Evolutionary conservation across 805 yeast species (phyloP).

Genomic region (Vanderwaltozyma yarrowii): DNA sequence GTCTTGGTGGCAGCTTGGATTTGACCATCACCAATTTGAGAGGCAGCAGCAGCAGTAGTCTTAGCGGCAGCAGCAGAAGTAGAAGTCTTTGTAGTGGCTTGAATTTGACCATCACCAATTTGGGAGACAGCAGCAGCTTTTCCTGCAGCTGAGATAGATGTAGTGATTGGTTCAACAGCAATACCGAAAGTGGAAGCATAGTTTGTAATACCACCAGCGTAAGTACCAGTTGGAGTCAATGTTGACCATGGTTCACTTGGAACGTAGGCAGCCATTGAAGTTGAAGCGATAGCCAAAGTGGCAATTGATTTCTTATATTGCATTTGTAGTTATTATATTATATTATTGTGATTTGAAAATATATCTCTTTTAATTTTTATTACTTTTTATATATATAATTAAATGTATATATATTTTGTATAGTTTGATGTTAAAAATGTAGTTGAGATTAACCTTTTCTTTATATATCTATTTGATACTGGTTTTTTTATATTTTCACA

Average conservation of each 20-base stretch:
- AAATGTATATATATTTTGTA: too few relatives aligned
- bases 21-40: conserved; percentile 46
- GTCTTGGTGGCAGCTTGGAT: conserved; percentile 32
- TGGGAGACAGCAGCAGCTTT: conserved; percentile 28
- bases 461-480: too few relatives aligned
- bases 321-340: conserved; percentile 5
- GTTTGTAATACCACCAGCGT: conserved; percentile 29
- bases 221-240: conserved; percentile 31
- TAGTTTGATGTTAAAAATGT: too few relatives aligned
- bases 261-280: conserved; percentile 16
- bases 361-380: too few relatives aligned
- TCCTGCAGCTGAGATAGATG: conserved; percentile 26
- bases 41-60: conserved; percentile 22
- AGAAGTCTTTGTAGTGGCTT: conserved; percentile 16
- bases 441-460: too few relatives aligned
- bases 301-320: conserved; percentile 17
- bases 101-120: conserved; percentile 34
- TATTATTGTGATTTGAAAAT: too few relatives aligned
- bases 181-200: conserved; percentile 33
- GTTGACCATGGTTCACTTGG: conserved; percentile 33
- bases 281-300: conserved; percentile 20
- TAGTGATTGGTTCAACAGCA: conserved; percentile 32
- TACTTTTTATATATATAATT: too few relatives aligned
- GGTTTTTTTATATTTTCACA: too few relatives aligned
- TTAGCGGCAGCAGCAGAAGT: conserved; percentile 24